phyloP scores from a whole-genome alignment of 2,329 filamentous ascomycete genomes.

The Alternaria longipes region DNA sequence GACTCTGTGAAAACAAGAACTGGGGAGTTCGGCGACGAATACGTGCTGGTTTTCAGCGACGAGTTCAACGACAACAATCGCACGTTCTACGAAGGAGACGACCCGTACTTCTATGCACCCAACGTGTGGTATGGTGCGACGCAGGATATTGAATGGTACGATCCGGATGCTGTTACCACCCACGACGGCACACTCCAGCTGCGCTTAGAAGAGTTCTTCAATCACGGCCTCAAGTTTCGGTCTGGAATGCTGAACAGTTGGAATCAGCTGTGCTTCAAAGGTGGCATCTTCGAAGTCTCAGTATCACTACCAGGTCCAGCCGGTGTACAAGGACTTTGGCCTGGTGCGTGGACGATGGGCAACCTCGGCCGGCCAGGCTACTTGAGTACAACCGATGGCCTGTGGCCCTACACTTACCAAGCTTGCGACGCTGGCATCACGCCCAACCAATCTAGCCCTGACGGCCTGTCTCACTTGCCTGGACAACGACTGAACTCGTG shows the following conservation, averaged over 20 bases:
- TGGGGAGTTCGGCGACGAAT: conserved; percentile 57
- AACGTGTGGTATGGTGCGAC: conserved; percentile 66
- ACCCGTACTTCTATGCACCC: conserved; percentile 63
- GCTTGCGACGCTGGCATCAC: conserved; percentile 62
- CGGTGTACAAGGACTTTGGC: conserved; percentile 61
- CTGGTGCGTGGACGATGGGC: conserved; percentile 64
- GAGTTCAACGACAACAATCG: conserved; percentile 64
- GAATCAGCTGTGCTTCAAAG: conserved; percentile 65
- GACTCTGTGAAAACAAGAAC: conserved; percentile 55
- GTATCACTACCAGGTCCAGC: conserved; percentile 62
- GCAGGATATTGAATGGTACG: conserved; percentile 61
- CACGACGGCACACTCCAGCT: conserved; percentile 58
- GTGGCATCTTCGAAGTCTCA: conserved; percentile 63
- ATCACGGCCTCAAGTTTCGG: conserved; percentile 58
- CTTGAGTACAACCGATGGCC: conserved; percentile 61
- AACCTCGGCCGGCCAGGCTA: conserved; percentile 64
- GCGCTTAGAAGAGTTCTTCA: conserved; percentile 57
- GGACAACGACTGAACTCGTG: conserved; percentile 58
- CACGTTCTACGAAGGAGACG: conserved; percentile 66
- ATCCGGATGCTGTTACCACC: conserved; percentile 63
- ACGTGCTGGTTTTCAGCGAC: conserved; percentile 64
- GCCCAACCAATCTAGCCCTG: conserved; percentile 57
- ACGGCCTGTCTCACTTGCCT: conserved; percentile 55
- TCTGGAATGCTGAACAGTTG: conserved; percentile 64
- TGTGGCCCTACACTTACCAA: conserved; percentile 65